phyloP scores from a whole-genome alignment of 140 eudicot species.

The Anethum foeniculum region DNA sequence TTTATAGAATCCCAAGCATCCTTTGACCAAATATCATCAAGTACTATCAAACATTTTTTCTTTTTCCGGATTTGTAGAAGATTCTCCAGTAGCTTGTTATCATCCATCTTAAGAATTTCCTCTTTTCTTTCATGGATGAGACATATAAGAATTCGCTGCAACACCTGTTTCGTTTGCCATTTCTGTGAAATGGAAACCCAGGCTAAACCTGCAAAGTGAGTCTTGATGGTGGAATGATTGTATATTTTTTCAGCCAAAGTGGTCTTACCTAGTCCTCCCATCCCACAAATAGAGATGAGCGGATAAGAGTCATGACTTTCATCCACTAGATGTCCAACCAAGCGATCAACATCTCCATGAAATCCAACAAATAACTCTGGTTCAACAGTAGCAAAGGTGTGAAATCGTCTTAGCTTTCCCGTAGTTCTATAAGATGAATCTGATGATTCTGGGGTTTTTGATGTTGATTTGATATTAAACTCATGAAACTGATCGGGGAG shows the following conservation, averaged over 20 bases:
- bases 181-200: too few relatives aligned
- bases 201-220: too few relatives aligned
- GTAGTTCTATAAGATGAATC: background rate
- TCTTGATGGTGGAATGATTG: background rate
- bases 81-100: background rate
- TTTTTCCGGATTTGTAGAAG: background rate
- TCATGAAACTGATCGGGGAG: background rate
- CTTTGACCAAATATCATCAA: conserved; percentile 19
- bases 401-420: background rate
- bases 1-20: conserved; percentile 14
- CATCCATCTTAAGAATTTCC: too few relatives aligned
- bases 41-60: conserved; percentile 12
- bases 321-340: background rate
- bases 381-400: too few relatives aligned
- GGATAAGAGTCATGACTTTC: background rate
- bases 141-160: too few relatives aligned
- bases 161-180: too few relatives aligned
- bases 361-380: conserved; percentile 9
- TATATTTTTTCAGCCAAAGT: conserved; percentile 13
- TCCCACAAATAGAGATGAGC: conserved; percentile 10
- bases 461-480: background rate
- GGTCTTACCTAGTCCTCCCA: conserved; percentile 23
- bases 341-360: background rate
- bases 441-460: too few relatives aligned
- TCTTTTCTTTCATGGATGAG: too few relatives aligned